Conservation (phyloP, 805 yeast species). For the Candida insectalens region DNA sequence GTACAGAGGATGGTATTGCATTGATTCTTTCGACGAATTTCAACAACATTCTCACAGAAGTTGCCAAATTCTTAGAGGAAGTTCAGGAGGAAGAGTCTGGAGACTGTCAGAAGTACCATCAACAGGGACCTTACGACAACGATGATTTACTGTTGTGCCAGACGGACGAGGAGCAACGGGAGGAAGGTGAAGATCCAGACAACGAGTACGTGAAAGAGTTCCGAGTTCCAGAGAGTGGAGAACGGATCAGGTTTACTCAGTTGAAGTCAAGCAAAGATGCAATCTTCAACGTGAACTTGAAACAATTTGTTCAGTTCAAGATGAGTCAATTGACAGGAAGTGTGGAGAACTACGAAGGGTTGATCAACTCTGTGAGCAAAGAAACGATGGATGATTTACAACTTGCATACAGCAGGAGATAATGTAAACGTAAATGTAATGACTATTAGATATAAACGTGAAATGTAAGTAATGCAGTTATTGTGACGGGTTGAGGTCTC, state of each 20-base stretch:
- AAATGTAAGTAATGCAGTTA: not conserved
- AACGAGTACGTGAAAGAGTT: constrained; percentile 19
- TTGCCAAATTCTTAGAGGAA: constrained; percentile 54
- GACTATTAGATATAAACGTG: not conserved
- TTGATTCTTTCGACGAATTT: constrained; percentile 16
- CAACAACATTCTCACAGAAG: constrained; percentile 17
- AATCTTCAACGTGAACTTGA: constrained; percentile 43
- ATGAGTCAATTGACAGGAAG: constrained; percentile 20
- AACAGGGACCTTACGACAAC: constrained; percentile 28
- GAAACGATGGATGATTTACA: constrained; percentile 24
- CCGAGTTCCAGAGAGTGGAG: constrained; percentile 26
- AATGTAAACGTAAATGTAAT: not conserved
- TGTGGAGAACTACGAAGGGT: constrained; percentile 25
- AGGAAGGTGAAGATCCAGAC: constrained; percentile 14
- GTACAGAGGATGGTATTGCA: constrained; percentile 12
- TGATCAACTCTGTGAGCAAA: constrained; percentile 23
- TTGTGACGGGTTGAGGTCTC: not conserved
- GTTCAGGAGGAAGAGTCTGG: constrained; percentile 52
- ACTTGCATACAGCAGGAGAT: constrained; percentile 8
- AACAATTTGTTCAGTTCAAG: constrained; percentile 28
- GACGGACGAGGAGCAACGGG: constrained; percentile 13
- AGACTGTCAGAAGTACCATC: constrained; percentile 45
- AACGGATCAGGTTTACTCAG: constrained; percentile 32
- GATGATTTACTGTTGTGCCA: constrained; percentile 19
- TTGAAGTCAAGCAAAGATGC: constrained; percentile 34